Percentiles rank a stretch among this genome's conserved stretches.
phyloP scores from a whole-genome alignment of 768 basidiomycete species.

The Suillus fuscotomentosus region DNA sequence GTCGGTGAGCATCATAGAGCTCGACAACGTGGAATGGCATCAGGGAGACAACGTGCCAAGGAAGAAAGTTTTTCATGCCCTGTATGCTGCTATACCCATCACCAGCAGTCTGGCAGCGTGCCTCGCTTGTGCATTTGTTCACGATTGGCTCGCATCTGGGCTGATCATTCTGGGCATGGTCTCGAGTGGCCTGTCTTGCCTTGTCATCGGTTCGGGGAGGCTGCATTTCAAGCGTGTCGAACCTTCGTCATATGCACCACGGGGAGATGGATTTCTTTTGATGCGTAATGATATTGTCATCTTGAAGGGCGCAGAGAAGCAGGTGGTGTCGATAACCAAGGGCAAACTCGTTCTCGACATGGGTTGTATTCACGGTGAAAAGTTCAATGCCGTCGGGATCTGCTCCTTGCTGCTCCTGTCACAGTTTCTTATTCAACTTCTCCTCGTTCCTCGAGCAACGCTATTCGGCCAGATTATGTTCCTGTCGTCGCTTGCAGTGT shows the following conservation, averaged over 20 bases:
- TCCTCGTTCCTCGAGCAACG: constrained; percentile 30
- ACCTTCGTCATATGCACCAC: constrained; percentile 19
- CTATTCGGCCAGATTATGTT: constrained; percentile 37
- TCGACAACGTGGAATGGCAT: constrained; percentile 22
- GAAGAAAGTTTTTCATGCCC: constrained; percentile 2
- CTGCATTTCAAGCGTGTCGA: constrained; percentile 14
- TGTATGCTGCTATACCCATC: constrained; percentile 25
- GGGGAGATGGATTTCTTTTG: constrained; percentile 27
- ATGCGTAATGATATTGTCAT: constrained; percentile 21
- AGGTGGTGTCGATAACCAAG: constrained; percentile 28
- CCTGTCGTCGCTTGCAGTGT: constrained; percentile 27
- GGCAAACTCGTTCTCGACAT: constrained; percentile 24
- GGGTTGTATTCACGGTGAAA: neutral
- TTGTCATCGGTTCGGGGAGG: constrained; percentile 27
- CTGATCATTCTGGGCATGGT: constrained; percentile 34
- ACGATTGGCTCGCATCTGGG: constrained; percentile 29
- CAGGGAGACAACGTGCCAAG: constrained; percentile 11
- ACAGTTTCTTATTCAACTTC: constrained; percentile 30
- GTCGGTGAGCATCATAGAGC: constrained; percentile 20
- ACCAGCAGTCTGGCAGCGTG: constrained; percentile 21
- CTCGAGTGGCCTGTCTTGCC: constrained; percentile 29
- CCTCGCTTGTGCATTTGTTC: constrained; percentile 22
- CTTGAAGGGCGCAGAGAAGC: constrained; percentile 26
- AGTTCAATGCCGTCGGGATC: constrained; percentile 17
- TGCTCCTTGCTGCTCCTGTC: constrained; percentile 26